Percentiles rank a stretch among this genome's conserved stretches.
These are phyloP conservation scores for Aspergillus tanneri DNA, from an alignment of 2,329 filamentous ascomycete species.

Conservation along the genomic window DNA sequence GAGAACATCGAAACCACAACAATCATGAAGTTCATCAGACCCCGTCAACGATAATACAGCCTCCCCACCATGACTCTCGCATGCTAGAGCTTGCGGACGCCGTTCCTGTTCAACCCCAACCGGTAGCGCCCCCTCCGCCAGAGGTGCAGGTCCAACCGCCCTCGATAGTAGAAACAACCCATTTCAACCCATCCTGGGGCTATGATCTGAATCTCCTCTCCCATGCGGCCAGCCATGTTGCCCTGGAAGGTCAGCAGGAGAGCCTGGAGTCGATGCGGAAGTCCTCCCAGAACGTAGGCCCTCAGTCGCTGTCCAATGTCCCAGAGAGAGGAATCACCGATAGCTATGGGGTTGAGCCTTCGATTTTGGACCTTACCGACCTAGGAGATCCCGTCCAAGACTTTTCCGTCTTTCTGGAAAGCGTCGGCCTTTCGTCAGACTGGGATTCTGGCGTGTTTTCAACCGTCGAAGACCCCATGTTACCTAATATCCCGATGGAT, in stretches of 20 bases:
- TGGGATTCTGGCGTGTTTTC: constrained; percentile 51
- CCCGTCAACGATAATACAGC: constrained; percentile 39
- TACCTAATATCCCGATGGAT: constrained; percentile 38
- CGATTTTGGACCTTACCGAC: constrained; percentile 47
- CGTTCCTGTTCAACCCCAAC: constrained; percentile 42
- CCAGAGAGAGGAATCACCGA: constrained; percentile 43
- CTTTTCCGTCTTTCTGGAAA: constrained; percentile 50
- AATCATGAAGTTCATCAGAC: constrained; percentile 34
- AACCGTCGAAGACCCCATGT: constrained; percentile 41
- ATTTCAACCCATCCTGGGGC: constrained; percentile 52
- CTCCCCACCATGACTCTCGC: constrained; percentile 42
- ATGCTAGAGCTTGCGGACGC: constrained; percentile 49
- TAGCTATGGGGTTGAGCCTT: constrained; percentile 46
- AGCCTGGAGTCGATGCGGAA: constrained; percentile 40
- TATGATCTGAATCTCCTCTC: constrained; percentile 51
- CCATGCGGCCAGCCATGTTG: constrained; percentile 51
- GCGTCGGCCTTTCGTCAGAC: constrained; percentile 50
- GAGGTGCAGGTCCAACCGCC: constrained; percentile 41
- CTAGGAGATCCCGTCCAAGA: constrained; percentile 51
- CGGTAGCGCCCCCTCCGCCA: constrained; percentile 32
- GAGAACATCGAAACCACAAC: constrained; percentile 38
- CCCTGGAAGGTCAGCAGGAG: constrained; percentile 48
- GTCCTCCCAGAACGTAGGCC: constrained; percentile 32
- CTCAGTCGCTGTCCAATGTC: constrained; percentile 34
- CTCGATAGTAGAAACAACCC: constrained; percentile 44